Evolutionary conservation across 129 eudicot genomes (phyloP).

Genomic region (Silybum marianum): DNA sequence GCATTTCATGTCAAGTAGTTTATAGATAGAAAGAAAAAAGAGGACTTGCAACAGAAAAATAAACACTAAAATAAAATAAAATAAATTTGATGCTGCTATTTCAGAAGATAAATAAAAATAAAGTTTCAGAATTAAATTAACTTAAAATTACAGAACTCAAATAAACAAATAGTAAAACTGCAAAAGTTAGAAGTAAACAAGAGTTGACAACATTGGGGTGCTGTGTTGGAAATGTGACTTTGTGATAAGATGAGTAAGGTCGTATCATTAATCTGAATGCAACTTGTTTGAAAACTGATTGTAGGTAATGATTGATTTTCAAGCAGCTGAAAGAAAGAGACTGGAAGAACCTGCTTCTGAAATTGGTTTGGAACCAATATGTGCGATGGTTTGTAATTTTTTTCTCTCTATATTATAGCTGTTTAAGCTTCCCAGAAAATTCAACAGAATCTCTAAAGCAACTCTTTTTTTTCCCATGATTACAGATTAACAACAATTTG

Average conservation of each 20-base stretch:
- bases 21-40: background rate
- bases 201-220: background rate
- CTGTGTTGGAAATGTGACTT: background rate
- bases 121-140: background rate
- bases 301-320: constrained; percentile 97
- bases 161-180: background rate
- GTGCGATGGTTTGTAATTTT: constrained; percentile 80
- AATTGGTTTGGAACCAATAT: constrained; percentile 88
- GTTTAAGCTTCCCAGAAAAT: constrained; percentile 12
- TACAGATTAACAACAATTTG: constrained; percentile 87
- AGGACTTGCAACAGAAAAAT: background rate
- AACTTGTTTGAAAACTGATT: constrained; percentile 14
- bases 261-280: background rate
- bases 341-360: constrained; percentile 97
- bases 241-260: too few species aligned
- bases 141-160: background rate
- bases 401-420: background rate
- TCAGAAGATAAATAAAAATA: background rate
- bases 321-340: constrained; percentile 87
- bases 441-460: background rate
- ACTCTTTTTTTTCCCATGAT: constrained; percentile 1
- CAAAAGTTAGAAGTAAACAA: background rate
- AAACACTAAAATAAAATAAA: background rate
- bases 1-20: background rate
- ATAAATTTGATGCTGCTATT: background rate